A percentile compares a stretch with the other conserved stretches of the same genome.
Evolutionary conservation across 2,329 filamentous ascomycete species (phyloP).

Genomic region (Blastomyces silverae): DNA sequence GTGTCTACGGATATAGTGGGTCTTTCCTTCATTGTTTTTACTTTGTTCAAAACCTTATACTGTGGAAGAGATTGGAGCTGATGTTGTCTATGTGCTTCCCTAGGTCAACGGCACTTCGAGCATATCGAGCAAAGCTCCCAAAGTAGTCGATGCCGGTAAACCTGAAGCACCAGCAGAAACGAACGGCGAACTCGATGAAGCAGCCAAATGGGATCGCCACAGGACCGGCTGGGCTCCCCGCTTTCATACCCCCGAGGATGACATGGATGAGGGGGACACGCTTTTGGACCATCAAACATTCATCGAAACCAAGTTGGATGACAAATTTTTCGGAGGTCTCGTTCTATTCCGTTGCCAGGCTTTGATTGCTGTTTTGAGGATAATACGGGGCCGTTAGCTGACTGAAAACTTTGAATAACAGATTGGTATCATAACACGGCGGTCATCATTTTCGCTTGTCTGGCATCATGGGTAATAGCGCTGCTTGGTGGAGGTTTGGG

Average conservation of each 20-base stretch:
- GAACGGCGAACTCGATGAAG: constrained; percentile 49
- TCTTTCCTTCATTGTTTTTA: constrained; percentile 15
- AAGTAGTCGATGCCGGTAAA: constrained; percentile 51
- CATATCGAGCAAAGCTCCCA: constrained; percentile 67
- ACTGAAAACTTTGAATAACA: constrained; percentile 32
- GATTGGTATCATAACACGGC: constrained; percentile 98
- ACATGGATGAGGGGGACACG: constrained; percentile 54
- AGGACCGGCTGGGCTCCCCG: constrained; percentile 81
- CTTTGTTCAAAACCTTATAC: not conserved
- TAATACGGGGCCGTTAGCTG: constrained; percentile 3
- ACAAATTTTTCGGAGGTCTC: constrained; percentile 80
- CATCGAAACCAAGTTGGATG: constrained; percentile 74
- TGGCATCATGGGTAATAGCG: constrained; percentile 84
- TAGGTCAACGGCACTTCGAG: constrained; percentile 61
- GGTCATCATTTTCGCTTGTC: constrained; percentile 87
- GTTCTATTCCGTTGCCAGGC: constrained; percentile 22
- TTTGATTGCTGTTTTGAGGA: not conserved
- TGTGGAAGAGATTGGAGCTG: constrained; percentile 6
- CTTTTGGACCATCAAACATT: constrained; percentile 82
- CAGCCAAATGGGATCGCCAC: constrained; percentile 51
- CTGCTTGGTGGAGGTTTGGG: constrained; percentile 82
- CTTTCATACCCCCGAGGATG: constrained; percentile 56
- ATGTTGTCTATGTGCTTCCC: constrained; percentile 15
- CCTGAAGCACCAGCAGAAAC: constrained; percentile 46
- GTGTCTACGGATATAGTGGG: constrained; percentile 68